Conservation (phyloP, 805 yeast species). For the Saccharomycopsis sp. region DNA sequence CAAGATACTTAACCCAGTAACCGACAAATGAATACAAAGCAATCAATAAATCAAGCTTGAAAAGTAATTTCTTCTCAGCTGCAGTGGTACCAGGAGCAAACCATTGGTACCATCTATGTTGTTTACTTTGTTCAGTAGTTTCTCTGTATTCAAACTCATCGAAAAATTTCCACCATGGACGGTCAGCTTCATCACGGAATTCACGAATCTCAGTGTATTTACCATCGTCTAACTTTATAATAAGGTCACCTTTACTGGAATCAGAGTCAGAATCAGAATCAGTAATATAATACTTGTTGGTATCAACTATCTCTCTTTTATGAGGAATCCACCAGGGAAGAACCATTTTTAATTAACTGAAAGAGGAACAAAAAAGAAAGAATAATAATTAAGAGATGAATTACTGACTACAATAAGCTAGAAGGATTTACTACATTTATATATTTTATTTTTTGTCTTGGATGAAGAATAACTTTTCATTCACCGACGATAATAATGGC, state of each 20-base stretch:
- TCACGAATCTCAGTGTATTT: slow-evolving; percentile 23
- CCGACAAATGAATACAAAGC: slow-evolving; percentile 51
- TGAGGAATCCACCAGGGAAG: slow-evolving; percentile 18
- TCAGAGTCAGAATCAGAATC: slow-evolving; percentile 1
- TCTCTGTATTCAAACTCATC: slow-evolving; percentile 57
- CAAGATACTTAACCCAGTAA: slow-evolving; percentile 65
- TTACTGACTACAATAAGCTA: too few species aligned
- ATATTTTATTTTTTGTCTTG: neutral
- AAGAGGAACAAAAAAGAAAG: too few species aligned
- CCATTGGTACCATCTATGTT: slow-evolving; percentile 49
- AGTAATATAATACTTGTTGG: slow-evolving; percentile 8
- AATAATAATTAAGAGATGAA: too few species aligned
- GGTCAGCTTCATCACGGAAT: slow-evolving; percentile 33
- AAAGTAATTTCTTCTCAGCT: slow-evolving; percentile 38
- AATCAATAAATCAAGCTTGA: slow-evolving; percentile 50
- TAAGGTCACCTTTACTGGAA: neutral
- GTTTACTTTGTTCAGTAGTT: slow-evolving; percentile 29
- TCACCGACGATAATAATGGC: neutral
- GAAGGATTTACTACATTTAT: neutral
- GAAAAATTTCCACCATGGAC: slow-evolving; percentile 40
- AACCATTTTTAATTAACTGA: slow-evolving; percentile 1
- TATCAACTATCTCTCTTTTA: slow-evolving; percentile 9
- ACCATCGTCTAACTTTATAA: slow-evolving; percentile 6
- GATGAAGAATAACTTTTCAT: neutral
- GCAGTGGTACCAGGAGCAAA: slow-evolving; percentile 28